Evolutionary conservation across 2,329 filamentous ascomycete species (phyloP), one percentile per base, ranked within the genome.

Genomic region (Alternaria brassicicola): DNA sequence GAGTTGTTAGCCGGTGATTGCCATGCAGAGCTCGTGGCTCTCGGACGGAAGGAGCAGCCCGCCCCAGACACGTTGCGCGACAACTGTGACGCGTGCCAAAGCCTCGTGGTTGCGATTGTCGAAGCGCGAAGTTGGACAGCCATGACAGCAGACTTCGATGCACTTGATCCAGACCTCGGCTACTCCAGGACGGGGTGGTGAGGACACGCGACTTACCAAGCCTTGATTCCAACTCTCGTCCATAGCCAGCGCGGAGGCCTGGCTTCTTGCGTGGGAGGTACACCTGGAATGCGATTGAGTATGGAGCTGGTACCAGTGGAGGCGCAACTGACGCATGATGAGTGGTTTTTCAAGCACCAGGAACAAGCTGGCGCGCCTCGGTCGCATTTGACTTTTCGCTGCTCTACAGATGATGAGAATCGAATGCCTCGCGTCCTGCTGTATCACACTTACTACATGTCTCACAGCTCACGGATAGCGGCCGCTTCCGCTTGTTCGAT

Each of bases 331-430:
- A 73, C 86, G 72, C 88, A 91, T 39, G 82, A 67, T 63, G 89
- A 85, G 57, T 84, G 84, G 74, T 91, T 89, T 49, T 88, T 85
- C 48, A 85, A 78, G 73, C 88, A 91, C 88, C 88, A 91, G 21
- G 88, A 88, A 41, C 88, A 91, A n/a, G 87, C 86, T 2, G 90
- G 90, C 68, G 92, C 89, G 5, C 87, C 88, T 33, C 91, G 86
- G 77, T 93, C 90, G 76, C 76, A 79, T 78, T 79, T 78, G 51
- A 92, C 90, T 83, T 93, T 94, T 80, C 91, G 83, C 76, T 90
- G 88, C 78, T 93, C 50, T 54, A 17, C 21, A 31, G 0, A 38
- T 19, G n/a, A 25, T 52, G 5, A 52, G 35, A n/a, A 45, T 23
- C 17, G 8, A 2, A 30, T 7, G 45, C 51, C 43, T 52, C 43